Evolutionary conservation across 1,284 basidiomycete genomes (phyloP).

Genomic region (Cutaneotrichosporon dermatis): DNA sequence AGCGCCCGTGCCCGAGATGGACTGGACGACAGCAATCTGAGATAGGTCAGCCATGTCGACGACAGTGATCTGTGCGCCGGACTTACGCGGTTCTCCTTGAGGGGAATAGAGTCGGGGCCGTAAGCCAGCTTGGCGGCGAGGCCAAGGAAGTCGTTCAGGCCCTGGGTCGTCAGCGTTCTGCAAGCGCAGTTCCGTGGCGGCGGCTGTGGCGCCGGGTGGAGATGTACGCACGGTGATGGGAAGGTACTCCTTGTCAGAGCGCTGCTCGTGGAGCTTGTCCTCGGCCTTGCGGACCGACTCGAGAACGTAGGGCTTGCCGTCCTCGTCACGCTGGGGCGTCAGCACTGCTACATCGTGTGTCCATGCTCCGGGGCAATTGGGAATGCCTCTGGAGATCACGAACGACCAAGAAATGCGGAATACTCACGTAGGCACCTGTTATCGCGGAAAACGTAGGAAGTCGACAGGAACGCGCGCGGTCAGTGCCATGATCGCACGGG

Average conservation of each 20-base stretch:
- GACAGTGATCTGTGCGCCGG: too few species aligned
- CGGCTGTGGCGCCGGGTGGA: too few species aligned
- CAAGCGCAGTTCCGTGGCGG: too few species aligned
- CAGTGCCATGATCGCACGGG: background rate
- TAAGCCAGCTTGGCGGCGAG: conserved; percentile 89
- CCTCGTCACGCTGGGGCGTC: conserved; percentile 71
- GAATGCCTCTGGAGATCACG: too few species aligned
- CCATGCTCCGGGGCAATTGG: too few species aligned
- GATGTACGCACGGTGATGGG: conserved; percentile 65
- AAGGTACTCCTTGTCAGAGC: conserved; percentile 94
- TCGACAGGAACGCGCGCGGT: background rate
- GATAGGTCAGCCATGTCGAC: background rate
- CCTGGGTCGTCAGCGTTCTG: conserved; percentile 20
- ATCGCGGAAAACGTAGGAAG: background rate
- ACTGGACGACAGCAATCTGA: conserved; percentile 86
- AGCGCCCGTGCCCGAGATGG: conserved; percentile 97
- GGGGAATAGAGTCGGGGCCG: conserved; percentile 70
- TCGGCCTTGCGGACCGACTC: conserved; percentile 77
- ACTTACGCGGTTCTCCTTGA: conserved; percentile 71
- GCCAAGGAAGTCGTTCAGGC: conserved; percentile 80
- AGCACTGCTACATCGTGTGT: background rate
- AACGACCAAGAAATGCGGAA: background rate
- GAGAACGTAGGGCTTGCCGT: conserved; percentile 93
- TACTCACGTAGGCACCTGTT: conserved; percentile 8
- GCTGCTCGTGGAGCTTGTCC: conserved; percentile 58